Percentiles rank a stretch among this genome's conserved stretches.
Conservation (phyloP, 2,329 filamentous ascomycete species). For the Cladosporium cucumerinum region DNA sequence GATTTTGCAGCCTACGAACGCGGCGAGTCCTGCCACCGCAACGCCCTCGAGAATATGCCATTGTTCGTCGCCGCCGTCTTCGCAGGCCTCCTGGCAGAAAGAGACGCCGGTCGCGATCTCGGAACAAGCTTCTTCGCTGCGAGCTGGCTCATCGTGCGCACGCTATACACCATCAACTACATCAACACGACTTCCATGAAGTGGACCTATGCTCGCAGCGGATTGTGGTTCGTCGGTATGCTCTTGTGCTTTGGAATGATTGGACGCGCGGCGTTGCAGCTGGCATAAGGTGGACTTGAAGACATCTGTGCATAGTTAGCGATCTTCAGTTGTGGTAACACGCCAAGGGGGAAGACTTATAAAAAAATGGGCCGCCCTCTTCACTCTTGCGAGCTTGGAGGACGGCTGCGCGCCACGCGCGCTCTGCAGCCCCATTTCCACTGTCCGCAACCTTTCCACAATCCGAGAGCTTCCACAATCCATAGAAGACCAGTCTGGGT, state of each 20-base stretch:
- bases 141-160: conserved; percentile 37
- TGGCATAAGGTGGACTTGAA: conserved; percentile 19
- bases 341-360: conserved; percentile 37
- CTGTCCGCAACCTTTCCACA: neutral
- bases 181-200: conserved; percentile 30
- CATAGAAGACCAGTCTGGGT: neutral
- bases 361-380: conserved; percentile 34
- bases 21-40: conserved; percentile 44
- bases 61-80: conserved; percentile 45
- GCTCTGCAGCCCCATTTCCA: conserved; percentile 15
- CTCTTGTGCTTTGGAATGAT: conserved; percentile 33
- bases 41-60: conserved; percentile 47
- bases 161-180: conserved; percentile 40
- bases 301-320: conserved; percentile 26
- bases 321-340: neutral
- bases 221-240: conserved; percentile 31
- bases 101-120: conserved; percentile 26
- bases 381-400: conserved; percentile 24
- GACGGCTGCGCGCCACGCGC: conserved; percentile 21
- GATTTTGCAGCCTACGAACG: conserved; percentile 44
- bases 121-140: conserved; percentile 35
- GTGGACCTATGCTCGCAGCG: conserved; percentile 27
- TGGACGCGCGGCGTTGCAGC: conserved; percentile 30
- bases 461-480: neutral
- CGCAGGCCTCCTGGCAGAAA: conserved; percentile 41